Evolutionary conservation across 1,284 basidiomycete species (phyloP), one percentile per base, ranked within the genome.

Genomic region (Tausonia pullulans): DNA sequence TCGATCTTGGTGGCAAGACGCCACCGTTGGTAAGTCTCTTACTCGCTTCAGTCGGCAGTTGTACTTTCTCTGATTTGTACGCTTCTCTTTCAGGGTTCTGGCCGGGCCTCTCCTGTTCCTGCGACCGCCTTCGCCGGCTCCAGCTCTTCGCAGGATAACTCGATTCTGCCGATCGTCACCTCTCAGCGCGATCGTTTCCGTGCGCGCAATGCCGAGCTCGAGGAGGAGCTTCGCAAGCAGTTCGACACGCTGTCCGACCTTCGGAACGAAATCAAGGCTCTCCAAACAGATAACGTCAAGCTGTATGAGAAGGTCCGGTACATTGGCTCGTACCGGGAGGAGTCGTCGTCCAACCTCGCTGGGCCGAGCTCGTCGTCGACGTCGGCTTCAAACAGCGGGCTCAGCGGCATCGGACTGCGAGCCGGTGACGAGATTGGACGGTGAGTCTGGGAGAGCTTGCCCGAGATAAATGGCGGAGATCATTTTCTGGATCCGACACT

Each of bases 221-320:
- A 99, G 78, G 93, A 98, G 86, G 93, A 98, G 78, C 82, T 98
- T 7, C 87, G 92, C 57, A 90, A 87, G 70, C 94, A 98, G 75
- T 95, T 90, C 78, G 89, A 93, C 68, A 84, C 87, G 61, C 93
- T 98, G 69, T 90, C 91, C 0, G 92, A 96, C 71, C 79, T 96
- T 16, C 85, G 91, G 10, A 79, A 84, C 41, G 94, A 96, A 76
- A 85, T 92, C 76, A 90, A 93, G 75, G 84, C 83, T 57, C 79
- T 96, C 46, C 92, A 96, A 75, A 82, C 85, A 0, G 94, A 96
- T 75, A 96, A 96, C 73, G 81, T 97, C 63, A 96, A 96, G 75
- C 78, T 95, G 63, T 96, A 96, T 75, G 94, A 96, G 77, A 97
- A 95, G 78, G 93, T 96, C 51, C 84, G 92, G 66, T 96, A 96